Evolutionary conservation across 225 moss, liverwort and hornwort species (phyloP).

Genomic region (Climacium dendroides): DNA sequence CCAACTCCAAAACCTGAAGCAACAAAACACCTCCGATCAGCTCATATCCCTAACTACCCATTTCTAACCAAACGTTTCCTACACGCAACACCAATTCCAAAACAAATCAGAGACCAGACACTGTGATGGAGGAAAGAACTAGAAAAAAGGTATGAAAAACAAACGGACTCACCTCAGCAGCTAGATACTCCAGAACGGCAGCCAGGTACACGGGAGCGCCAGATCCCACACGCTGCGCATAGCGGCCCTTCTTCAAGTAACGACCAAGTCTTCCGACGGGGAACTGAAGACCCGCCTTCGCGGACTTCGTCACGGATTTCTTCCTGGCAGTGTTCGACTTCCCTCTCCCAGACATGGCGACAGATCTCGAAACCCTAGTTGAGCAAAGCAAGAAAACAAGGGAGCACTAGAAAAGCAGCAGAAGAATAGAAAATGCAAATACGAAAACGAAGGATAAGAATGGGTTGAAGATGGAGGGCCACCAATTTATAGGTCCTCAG

Average conservation of each 20-base stretch:
- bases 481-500: not conserved
- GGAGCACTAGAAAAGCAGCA: not conserved
- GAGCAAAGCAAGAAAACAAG: not conserved
- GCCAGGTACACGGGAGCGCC: slow-evolving; percentile 10
- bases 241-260: slow-evolving; percentile 6
- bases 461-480: fast-evolving
- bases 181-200: slow-evolving; percentile 14
- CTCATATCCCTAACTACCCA: no score
- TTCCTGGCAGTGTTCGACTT: not conserved
- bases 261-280: slow-evolving; percentile 4
- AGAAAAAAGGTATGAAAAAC: fast-evolving
- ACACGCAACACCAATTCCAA: no score
- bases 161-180: not conserved
- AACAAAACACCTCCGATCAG: not conserved
- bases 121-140: not conserved
- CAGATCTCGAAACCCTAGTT: not conserved
- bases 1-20: slow-evolving; percentile 32
- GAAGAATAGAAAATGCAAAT: fast-evolving
- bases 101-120: fast-evolving
- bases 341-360: slow-evolving; percentile 4
- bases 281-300: slow-evolving; percentile 1
- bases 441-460: no score
- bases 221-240: slow-evolving; percentile 10
- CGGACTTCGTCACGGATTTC: slow-evolving; percentile 11
- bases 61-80: no score